A percentile compares a stretch with the other conserved stretches of the same genome.
phyloP scores from a whole-genome alignment of 78 protist genomes.

The Diacronema lutheri region DNA sequence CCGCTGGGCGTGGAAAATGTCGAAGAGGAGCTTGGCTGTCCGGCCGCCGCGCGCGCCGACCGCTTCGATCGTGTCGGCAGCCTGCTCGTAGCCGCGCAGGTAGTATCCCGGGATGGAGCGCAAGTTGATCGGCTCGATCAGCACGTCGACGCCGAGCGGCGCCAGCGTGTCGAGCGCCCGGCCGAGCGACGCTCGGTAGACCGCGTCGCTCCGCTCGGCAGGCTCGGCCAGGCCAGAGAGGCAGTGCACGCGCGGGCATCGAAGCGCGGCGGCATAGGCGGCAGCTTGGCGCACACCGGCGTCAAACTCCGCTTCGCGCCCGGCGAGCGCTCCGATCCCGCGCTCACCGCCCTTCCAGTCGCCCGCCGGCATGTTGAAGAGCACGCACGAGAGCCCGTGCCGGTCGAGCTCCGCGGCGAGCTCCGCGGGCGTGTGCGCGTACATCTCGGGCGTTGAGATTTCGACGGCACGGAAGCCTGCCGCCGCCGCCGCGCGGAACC shows the following conservation, averaged over 20 bases:
- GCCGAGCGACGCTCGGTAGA: not conserved
- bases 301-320: not conserved
- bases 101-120: not conserved
- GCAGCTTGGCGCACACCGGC: not conserved
- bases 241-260: not conserved
- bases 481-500: not conserved
- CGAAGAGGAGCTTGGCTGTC: not conserved
- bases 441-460: not conserved
- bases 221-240: not conserved
- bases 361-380: not conserved
- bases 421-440: not conserved
- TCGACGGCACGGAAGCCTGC: not conserved
- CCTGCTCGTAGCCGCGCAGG: not conserved
- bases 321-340: not conserved
- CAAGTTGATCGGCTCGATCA: not conserved
- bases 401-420: not conserved
- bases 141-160: not conserved
- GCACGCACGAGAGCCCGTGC: not conserved
- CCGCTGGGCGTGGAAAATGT: not conserved
- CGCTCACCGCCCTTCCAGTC: not conserved
- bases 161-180: no score
- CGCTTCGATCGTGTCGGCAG: not conserved
- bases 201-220: not conserved
- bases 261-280: not conserved
- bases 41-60: not conserved